Percentiles rank a stretch among this genome's conserved stretches.
These are phyloP conservation scores for Geranomyces variabilis DNA, from an alignment of 192 early-diverging fungal species.

Conservation along the genomic window DNA sequence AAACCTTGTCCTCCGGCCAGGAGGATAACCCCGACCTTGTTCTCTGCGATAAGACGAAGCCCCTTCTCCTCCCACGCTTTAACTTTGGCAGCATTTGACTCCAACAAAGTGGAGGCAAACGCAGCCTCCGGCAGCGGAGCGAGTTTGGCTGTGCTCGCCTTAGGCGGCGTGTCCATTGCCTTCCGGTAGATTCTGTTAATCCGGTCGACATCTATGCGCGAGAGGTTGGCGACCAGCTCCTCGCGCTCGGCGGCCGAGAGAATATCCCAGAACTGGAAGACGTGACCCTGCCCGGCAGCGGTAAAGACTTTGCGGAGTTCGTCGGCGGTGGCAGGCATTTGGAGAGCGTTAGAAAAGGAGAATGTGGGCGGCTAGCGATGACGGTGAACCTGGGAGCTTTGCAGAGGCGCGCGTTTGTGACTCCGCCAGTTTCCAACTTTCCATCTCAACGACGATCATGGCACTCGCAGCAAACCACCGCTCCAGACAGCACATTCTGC, in stretches of 20 bases:
- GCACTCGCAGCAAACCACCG: no score
- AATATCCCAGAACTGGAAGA: slow-evolving; percentile 79
- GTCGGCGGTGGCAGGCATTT: slow-evolving; percentile 1
- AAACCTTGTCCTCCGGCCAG: slow-evolving; percentile 74
- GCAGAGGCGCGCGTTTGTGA: no score
- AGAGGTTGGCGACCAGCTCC: slow-evolving; percentile 68
- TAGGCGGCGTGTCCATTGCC: slow-evolving; percentile 59
- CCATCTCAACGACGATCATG: no score
- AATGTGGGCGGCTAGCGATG: no score
- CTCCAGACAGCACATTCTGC: no score
- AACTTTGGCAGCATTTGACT: slow-evolving; percentile 45
- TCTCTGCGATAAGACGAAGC: slow-evolving; percentile 75
- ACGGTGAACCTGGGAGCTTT: no score
- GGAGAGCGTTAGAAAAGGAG: no score
- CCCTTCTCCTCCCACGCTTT: slow-evolving; percentile 75
- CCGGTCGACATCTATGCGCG: slow-evolving; percentile 74
- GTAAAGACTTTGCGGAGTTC: slow-evolving; percentile 50
- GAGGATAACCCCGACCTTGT: slow-evolving; percentile 93
- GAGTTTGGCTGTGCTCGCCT: slow-evolving; percentile 50
- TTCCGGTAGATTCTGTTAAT: slow-evolving; percentile 82
- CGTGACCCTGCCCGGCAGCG: slow-evolving; percentile 82
- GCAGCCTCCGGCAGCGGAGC: slow-evolving; percentile 72
- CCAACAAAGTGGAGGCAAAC: slow-evolving; percentile 51
- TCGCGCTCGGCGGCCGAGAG: slow-evolving; percentile 63
- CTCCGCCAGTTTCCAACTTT: no score